Evolutionary conservation across 768 basidiomycete species (phyloP).

Genomic region (Pleurotus tuber-regium): DNA sequence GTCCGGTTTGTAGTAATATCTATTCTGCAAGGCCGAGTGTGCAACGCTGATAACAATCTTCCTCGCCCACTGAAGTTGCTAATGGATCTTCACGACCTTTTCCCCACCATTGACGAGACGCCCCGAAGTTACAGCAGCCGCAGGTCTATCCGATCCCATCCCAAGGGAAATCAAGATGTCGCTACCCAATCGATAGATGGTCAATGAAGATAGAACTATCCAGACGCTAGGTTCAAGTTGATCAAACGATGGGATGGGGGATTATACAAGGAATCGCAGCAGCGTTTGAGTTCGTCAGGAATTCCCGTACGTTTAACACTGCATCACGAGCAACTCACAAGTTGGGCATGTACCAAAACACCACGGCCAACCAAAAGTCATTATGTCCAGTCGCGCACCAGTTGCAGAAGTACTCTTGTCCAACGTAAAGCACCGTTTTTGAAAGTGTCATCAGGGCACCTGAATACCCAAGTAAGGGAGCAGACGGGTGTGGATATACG

Average conservation of each 20-base stretch:
- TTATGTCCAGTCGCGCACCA: slow-evolving; percentile 67
- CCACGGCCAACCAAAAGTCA: slow-evolving; percentile 38
- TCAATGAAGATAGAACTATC: slow-evolving; percentile 17
- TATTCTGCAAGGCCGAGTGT: too few relatives aligned
- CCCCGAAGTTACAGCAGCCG: too few relatives aligned
- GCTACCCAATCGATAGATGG: neutral
- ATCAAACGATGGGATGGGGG: neutral
- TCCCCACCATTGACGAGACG: too few relatives aligned
- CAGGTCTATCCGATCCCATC: too few relatives aligned
- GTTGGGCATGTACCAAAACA: slow-evolving; percentile 71
- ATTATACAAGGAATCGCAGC: neutral
- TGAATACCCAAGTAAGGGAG: slow-evolving; percentile 72
- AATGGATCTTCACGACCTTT: too few relatives aligned
- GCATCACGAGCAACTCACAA: too few relatives aligned
- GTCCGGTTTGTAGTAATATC: too few relatives aligned
- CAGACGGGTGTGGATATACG: slow-evolving; percentile 42
- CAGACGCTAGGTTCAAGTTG: slow-evolving; percentile 19
- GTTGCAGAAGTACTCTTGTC: slow-evolving; percentile 72
- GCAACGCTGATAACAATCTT: too few relatives aligned
- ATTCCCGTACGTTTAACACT: too few relatives aligned
- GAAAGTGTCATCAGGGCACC: slow-evolving; percentile 69
- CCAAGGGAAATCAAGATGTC: too few relatives aligned
- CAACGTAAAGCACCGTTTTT: slow-evolving; percentile 73
- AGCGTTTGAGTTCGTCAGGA: too few relatives aligned
- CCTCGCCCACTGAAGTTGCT: too few relatives aligned